phyloP scores from a whole-genome alignment of 768 basidiomycete genomes.

The Tricholoma sp. region DNA sequence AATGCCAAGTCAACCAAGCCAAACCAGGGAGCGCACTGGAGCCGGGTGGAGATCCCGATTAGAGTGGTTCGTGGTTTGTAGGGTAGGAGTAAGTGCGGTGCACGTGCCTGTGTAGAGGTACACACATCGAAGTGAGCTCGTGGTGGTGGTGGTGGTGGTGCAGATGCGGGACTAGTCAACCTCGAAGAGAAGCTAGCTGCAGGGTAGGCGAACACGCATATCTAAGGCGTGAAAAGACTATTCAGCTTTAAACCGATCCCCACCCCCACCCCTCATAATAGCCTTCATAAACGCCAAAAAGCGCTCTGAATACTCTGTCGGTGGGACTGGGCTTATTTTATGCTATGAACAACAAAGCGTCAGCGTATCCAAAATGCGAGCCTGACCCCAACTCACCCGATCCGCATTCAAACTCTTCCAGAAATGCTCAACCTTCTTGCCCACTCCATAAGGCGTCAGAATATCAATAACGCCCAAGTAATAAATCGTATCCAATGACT shows the following conservation, averaged over 20 bases:
- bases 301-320: slow-evolving; percentile 79
- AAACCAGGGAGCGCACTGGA: not conserved
- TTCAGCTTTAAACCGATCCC: slow-evolving; percentile 37
- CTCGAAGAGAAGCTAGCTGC: no score
- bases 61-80: no score
- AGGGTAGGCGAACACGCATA: not conserved
- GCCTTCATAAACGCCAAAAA: slow-evolving; percentile 87
- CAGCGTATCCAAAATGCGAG: slow-evolving; percentile 1
- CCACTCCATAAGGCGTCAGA: slow-evolving; percentile 74
- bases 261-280: slow-evolving; percentile 75
- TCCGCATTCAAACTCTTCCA: slow-evolving; percentile 91
- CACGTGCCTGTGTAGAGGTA: no score
- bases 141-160: not conserved
- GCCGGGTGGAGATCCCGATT: no score
- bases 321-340: slow-evolving; percentile 91
- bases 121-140: no score
- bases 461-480: slow-evolving; percentile 98
- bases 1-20: no score
- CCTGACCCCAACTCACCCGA: slow-evolving; percentile 53
- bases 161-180: not conserved
- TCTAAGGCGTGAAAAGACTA: slow-evolving; percentile 6
- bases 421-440: slow-evolving; percentile 82
- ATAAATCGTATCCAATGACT: slow-evolving; percentile 71
- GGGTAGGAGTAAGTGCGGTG: no score
- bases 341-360: slow-evolving; percentile 46